Evolutionary conservation across 768 basidiomycete species (phyloP).

Genomic region (Hysterangium stoloniferum): DNA sequence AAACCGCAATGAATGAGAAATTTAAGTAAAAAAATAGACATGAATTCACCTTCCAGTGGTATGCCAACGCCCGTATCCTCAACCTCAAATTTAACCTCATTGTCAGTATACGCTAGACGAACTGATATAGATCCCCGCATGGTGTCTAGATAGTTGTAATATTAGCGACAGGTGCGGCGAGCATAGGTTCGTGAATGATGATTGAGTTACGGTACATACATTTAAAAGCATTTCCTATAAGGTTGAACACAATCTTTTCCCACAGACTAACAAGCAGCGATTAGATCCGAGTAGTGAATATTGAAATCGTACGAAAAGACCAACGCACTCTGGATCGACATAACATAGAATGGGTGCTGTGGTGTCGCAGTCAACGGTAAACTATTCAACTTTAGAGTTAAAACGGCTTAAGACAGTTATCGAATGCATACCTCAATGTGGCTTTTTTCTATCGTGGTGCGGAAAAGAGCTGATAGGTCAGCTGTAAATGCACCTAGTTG

Average conservation of each 20-base stretch:
- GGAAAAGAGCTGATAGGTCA: conserved; percentile 28
- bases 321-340: conserved; percentile 24
- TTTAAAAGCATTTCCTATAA: conserved; percentile 30
- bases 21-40: neutral
- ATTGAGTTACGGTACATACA: conserved; percentile 19
- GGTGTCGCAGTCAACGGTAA: conserved; percentile 22
- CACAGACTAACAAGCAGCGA: conserved; percentile 5
- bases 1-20: neutral
- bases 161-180: too few species aligned
- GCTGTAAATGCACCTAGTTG: conserved; percentile 24
- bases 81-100: conserved; percentile 24
- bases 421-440: conserved; percentile 13
- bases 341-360: conserved; percentile 17
- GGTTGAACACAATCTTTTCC: conserved; percentile 25
- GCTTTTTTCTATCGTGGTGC: conserved; percentile 26
- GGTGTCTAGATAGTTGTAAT: conserved; percentile 25
- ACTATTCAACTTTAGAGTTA: conserved; percentile 13
- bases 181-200: conserved; percentile 17
- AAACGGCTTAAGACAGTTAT: neutral
- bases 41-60: conserved; percentile 19
- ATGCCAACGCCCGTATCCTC: conserved; percentile 34
- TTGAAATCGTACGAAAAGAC: neutral
- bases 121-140: conserved; percentile 27
- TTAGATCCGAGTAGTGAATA: too few species aligned
- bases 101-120: conserved; percentile 18